Base-by-base conservation (phyloP, 2,329 filamentous ascomycete genomes). In the Xylaria sp. region DNA sequence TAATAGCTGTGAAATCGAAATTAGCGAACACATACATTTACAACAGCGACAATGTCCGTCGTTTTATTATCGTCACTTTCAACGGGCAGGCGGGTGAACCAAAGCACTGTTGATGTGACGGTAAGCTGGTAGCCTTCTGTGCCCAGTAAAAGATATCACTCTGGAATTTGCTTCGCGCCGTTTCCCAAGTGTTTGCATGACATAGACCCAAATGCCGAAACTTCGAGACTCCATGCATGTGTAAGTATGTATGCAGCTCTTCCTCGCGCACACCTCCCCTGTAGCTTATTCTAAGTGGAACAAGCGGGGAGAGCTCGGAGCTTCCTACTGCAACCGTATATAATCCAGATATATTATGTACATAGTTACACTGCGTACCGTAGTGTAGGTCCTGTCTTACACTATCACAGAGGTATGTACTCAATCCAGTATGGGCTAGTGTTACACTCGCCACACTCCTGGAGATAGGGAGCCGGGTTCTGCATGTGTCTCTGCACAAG, bases 161-260 rank as follows among this genome's bases (percentile, higher is more conserved):
- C 18, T 13, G 37, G 48, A 34, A 44, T 18, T 12, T 23, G n/a
- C 3, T 8, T 44, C 8, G 39, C 8, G 39, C 18, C 41, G 20
- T 28, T 63, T 48, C 28, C 13, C 41, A 18, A 23, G 58, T 34
- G 34, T 37, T 51, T 39, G 37, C 55, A 23, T 44, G 39, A 51
- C 54, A 39, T 63, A 68, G 57, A 46, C 57, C 28, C 9, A 69
- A 58, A 66, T 66, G 59, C 66, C 32, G 58, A 48, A 54, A 62
- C 50, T 6, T 52, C 13, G 34, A 46, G 39, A 41, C 10, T 2
- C 39, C 69, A 63, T 71, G 69, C 66, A 71, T 69, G 28, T 28
- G 28, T 28, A 28, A 3, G 28, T 28, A 25, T 3, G 23, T 25
- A 71, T 69, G 69, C 66, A 69, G 23, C 52, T 71, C 46, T 51